phyloP scores from a whole-genome alignment of 345 rosid species.

The Pelargonium nanum region DNA sequence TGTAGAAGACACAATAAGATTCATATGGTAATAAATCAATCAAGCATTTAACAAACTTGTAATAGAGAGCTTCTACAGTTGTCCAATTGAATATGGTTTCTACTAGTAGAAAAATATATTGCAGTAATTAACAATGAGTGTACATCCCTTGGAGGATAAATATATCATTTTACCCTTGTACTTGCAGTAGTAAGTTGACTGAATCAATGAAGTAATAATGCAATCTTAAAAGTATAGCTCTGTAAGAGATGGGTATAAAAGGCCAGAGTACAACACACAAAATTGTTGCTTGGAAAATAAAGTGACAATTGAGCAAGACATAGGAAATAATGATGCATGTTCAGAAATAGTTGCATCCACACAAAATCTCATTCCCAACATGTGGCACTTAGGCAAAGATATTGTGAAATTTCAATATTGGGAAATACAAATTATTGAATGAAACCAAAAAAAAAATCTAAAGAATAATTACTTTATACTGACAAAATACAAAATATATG shows the following conservation, averaged over 20 bases:
- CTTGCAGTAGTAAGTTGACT: background rate
- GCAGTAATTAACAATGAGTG: no score
- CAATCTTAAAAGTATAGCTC: background rate
- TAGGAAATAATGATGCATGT: no score
- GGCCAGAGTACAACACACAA: background rate
- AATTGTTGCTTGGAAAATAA: background rate
- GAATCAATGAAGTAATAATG: background rate
- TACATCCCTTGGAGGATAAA: background rate
- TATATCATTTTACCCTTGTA: background rate
- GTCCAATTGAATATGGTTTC: background rate
- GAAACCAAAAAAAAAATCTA: background rate
- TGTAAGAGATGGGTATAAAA: background rate
- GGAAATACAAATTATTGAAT: no score
- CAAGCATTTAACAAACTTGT: background rate
- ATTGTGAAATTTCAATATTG: no score
- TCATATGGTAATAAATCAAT: background rate
- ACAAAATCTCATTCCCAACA: no score
- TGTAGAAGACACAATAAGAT: constrained; percentile 2
- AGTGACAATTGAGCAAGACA: background rate
- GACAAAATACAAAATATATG: background rate
- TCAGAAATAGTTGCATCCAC: background rate
- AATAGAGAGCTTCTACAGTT: background rate
- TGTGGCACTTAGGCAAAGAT: no score
- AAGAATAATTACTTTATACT: background rate
- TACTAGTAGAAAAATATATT: background rate